Evolutionary conservation across 2,329 filamentous ascomycete species (phyloP).

Genomic region (Verticillium zaregamsianum): DNA sequence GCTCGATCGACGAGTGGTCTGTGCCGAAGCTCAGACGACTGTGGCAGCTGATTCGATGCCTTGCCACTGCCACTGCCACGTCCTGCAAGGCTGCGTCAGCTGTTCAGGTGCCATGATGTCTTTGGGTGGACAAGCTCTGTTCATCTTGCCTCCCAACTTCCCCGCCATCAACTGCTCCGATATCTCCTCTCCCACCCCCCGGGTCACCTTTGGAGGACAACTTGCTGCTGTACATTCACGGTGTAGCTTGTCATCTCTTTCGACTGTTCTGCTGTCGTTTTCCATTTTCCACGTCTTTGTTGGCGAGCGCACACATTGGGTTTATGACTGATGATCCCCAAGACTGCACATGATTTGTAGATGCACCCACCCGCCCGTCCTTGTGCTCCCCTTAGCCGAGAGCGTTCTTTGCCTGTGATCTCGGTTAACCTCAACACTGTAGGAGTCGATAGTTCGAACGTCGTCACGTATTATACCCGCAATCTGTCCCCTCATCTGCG

Average conservation of each 20-base stretch:
- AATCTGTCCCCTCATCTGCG: not conserved
- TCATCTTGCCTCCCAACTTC: not conserved
- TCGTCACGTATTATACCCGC: not conserved
- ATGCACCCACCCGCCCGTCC: not conserved
- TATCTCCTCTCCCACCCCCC: not conserved
- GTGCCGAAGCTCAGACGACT: not conserved
- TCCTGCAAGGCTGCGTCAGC: slow-evolving; percentile 4
- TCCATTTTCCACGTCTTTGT: not conserved
- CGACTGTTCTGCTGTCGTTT: not conserved
- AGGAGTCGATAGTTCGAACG: not conserved
- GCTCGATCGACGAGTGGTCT: not conserved
- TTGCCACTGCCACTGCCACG: not conserved
- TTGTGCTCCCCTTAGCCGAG: not conserved
- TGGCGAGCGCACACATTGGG: not conserved
- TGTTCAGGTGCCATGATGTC: not conserved
- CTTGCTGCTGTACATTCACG: not conserved
- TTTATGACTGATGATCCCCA: not conserved
- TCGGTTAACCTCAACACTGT: not conserved
- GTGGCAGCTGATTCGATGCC: not conserved
- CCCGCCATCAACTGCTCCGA: not conserved
- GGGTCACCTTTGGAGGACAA: not conserved
- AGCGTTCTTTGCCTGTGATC: not conserved
- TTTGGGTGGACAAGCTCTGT: not conserved
- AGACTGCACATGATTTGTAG: not conserved
- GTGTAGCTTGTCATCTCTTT: not conserved